phyloP scores from a whole-genome alignment of 306 rosid genomes.

The Macrotyloma uniflorum region DNA sequence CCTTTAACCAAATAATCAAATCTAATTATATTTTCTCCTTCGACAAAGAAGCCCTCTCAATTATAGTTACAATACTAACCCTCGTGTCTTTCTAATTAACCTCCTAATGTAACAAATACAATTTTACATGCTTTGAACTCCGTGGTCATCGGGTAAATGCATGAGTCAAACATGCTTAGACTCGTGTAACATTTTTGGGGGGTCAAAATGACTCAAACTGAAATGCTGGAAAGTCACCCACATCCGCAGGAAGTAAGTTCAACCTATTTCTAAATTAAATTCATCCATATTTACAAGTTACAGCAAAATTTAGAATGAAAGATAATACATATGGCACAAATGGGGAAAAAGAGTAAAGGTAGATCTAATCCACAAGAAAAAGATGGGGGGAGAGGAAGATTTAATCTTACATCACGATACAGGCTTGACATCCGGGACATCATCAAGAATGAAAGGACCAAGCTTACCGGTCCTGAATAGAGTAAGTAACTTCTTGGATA shows the following conservation, averaged over 20 bases:
- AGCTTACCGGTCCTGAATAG: conserved; percentile 83
- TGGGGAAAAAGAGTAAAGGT: background rate
- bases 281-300: conserved; percentile 10
- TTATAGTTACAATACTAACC: background rate
- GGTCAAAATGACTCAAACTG: background rate
- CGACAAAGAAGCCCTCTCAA: background rate
- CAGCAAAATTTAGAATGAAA: conserved; percentile 11
- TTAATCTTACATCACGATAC: conserved; percentile 23
- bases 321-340: conserved; percentile 4
- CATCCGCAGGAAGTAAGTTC: background rate
- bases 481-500: conserved; percentile 81
- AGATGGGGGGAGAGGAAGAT: background rate
- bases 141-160: too few species aligned
- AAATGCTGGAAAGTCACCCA: background rate
- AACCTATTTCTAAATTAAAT: conserved; percentile 9
- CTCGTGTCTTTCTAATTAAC: background rate
- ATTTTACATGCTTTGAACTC: background rate
- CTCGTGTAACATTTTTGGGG: too few species aligned
- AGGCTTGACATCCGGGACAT: conserved; percentile 57
- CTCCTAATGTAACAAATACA: background rate
- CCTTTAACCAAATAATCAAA: background rate
- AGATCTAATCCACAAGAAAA: background rate
- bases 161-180: background rate
- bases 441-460: conserved; percentile 89
- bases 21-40: background rate